Evolutionary conservation across 75 land plant species (phyloP).

Genomic region (Cunninghamia lanceolata): DNA sequence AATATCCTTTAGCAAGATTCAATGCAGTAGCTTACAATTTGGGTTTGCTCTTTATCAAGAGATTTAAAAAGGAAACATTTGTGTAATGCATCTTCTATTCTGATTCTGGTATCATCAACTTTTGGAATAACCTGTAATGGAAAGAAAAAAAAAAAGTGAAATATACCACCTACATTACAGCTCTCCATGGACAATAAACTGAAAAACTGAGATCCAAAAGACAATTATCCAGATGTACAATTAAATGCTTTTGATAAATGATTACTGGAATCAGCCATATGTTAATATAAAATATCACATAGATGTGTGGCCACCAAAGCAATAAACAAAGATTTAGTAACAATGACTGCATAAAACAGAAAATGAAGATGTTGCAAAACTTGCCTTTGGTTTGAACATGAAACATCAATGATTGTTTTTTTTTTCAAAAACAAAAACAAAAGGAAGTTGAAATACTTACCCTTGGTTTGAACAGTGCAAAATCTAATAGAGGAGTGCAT

Average conservation of each 20-base stretch:
- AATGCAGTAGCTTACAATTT: conserved; percentile 20
- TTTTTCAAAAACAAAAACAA: too few species aligned
- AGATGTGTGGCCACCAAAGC: too few species aligned
- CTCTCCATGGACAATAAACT: not conserved
- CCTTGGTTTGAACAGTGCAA: not conserved
- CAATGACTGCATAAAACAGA: too few species aligned
- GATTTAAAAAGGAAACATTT: conserved; percentile 33
- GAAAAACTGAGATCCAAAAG: not conserved
- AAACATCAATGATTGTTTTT: not conserved
- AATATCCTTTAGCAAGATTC: not conserved
- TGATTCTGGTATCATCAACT: conserved; percentile 18
- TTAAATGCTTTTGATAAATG: not conserved
- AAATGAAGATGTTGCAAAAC: not conserved
- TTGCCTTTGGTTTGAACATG: not conserved
- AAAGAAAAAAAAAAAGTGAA: not conserved
- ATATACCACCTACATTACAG: not conserved
- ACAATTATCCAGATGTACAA: not conserved
- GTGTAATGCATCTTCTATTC: conserved; percentile 27
- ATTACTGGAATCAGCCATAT: not conserved
- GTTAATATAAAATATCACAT: not conserved
- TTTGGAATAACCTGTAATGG: conserved; percentile 30
- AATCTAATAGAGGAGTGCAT: not conserved
- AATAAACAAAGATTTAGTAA: too few species aligned
- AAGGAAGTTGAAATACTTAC: not conserved
- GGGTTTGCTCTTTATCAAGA: conserved; percentile 39